These are phyloP conservation scores for Cinnamomum micranthum DNA, from an alignment of 164 flowering plant species.

Conservation along the genomic window DNA sequence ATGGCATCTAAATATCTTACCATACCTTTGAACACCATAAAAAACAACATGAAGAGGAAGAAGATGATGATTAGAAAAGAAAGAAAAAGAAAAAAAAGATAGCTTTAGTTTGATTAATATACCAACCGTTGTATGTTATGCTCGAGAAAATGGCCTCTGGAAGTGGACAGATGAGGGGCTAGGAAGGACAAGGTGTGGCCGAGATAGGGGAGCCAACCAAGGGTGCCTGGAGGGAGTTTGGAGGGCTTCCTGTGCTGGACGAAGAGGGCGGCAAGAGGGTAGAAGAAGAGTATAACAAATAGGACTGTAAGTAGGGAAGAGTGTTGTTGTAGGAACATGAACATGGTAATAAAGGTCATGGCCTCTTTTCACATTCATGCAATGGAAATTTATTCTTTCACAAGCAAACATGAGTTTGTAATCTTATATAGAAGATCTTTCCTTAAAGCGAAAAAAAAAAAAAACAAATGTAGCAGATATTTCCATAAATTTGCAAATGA, in stretches of 20 bases:
- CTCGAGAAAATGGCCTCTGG: conserved; percentile 7
- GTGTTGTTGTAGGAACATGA: background rate
- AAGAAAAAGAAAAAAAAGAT: background rate
- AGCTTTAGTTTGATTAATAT: background rate
- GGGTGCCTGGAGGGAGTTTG: conserved; percentile 12
- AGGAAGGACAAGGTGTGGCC: conserved; percentile 9
- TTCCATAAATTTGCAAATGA: no score
- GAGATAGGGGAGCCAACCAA: conserved; percentile 10
- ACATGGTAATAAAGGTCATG: no score
- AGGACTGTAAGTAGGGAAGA: background rate
- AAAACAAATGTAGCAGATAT: no score
- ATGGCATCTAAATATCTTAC: conserved; percentile 13
- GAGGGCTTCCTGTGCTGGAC: background rate
- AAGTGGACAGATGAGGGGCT: conserved; percentile 10
- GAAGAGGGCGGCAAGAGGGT: background rate
- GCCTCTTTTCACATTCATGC: no score
- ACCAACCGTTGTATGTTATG: conserved; percentile 5
- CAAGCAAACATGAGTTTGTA: no score
- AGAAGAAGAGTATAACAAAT: background rate
- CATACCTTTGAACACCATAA: conserved; percentile 4
- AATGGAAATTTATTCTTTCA: no score
- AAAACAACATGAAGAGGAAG: background rate
- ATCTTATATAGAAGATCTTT: no score
- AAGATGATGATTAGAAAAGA: background rate
- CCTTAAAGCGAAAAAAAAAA: no score